Percentiles rank a stretch among this genome's conserved stretches.
phyloP scores from a whole-genome alignment of 805 yeast species.

The Wickerhamiella australiensis region DNA sequence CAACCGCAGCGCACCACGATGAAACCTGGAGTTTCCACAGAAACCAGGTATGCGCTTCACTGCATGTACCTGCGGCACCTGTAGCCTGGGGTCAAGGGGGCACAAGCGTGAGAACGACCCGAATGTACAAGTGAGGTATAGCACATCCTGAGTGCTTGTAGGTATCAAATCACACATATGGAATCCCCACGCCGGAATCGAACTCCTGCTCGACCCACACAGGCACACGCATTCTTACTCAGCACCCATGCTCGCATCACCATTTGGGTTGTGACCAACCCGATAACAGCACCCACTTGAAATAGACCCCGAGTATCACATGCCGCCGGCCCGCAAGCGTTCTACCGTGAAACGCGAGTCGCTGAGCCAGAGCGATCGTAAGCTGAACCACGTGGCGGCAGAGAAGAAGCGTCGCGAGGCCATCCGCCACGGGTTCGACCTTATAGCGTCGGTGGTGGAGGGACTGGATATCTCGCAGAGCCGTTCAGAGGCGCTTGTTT shows the following conservation, averaged over 20 bases:
- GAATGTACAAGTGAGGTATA: no score
- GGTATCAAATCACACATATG: no score
- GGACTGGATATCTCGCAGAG: conserved; percentile 55
- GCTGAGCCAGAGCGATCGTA: conserved; percentile 12
- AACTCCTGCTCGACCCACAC: no score
- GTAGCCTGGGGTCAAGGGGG: background rate
- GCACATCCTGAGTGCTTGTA: no score
- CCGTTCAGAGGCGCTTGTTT: conserved; percentile 66
- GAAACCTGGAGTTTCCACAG: background rate
- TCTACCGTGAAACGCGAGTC: conserved; percentile 1
- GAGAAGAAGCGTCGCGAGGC: conserved; percentile 83
- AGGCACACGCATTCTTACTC: no score
- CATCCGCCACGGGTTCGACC: conserved; percentile 70
- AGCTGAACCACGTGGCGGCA: conserved; percentile 57
- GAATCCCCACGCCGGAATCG: no score
- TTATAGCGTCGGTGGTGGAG: conserved; percentile 64
- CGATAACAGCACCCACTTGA: no score
- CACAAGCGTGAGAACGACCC: no score
- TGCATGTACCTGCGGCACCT: background rate
- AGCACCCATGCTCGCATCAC: no score
- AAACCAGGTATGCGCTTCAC: background rate
- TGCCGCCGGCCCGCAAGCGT: conserved; percentile 11
- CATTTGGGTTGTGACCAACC: no score
- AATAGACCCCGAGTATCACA: no score
- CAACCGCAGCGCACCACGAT: no score